A percentile compares a stretch with the other conserved stretches of the same genome.
These are phyloP conservation scores for Anaeromyces robustus DNA, from an alignment of 192 early-diverging fungal species.

Conservation along the genomic window DNA sequence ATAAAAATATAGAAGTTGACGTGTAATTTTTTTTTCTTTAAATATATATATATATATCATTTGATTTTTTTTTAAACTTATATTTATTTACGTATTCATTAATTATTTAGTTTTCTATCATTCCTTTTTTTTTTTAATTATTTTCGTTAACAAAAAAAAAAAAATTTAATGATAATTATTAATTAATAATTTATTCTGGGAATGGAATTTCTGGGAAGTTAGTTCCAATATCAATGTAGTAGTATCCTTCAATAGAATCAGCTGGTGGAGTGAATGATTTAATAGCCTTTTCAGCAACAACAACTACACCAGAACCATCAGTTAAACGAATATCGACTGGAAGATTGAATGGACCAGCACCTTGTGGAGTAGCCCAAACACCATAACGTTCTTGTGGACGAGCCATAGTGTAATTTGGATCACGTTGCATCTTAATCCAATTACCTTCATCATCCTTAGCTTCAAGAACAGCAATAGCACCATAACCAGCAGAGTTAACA, in stretches of 20 bases:
- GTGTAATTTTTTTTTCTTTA: no score
- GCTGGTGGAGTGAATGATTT: background rate
- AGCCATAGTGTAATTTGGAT: slow-evolving; percentile 7
- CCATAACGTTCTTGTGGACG: slow-evolving; percentile 6
- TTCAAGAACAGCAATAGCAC: slow-evolving; percentile 3
- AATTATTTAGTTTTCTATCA: no score
- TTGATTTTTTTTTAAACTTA: no score
- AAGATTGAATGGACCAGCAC: slow-evolving; percentile 4
- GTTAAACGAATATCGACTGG: background rate
- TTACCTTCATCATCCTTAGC: background rate
- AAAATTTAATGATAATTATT: no score
- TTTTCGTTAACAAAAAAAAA: no score
- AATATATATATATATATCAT: no score
- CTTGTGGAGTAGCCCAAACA: slow-evolving; percentile 4
- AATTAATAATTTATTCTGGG: background rate
- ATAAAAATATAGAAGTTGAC: no score
- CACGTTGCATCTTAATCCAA: slow-evolving; percentile 2
- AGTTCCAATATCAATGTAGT: background rate
- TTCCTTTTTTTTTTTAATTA: no score
- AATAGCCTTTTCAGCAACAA: background rate
- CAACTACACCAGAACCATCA: background rate
- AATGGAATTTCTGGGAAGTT: background rate
- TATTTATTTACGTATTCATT: no score
- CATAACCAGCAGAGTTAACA: slow-evolving; percentile 5
- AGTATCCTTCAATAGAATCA: background rate